Percentiles rank a stretch among this genome's conserved stretches.
phyloP scores from a whole-genome alignment of 768 basidiomycete species.

The Suillus plorans region DNA sequence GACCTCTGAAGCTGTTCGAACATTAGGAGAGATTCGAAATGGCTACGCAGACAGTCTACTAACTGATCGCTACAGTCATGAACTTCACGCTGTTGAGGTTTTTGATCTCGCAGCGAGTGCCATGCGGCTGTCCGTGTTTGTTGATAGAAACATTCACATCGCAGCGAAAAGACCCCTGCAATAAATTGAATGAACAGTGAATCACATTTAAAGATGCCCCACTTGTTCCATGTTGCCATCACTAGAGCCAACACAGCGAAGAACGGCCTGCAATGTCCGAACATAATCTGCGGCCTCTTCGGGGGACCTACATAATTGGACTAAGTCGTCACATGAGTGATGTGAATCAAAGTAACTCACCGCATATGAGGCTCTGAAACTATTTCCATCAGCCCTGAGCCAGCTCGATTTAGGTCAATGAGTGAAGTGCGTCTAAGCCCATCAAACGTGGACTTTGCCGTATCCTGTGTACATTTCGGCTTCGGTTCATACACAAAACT shows the following conservation, averaged over 20 bases:
- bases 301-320: conserved; percentile 49
- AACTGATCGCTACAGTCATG: conserved; percentile 84
- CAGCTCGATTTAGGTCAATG: conserved; percentile 91
- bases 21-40: background rate
- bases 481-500: background rate
- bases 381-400: conserved; percentile 90
- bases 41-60: conserved; percentile 20
- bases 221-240: conserved; percentile 99
- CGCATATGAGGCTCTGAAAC: conserved; percentile 92
- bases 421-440: conserved; percentile 48
- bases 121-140: conserved; percentile 54
- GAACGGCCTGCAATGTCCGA: conserved; percentile 71
- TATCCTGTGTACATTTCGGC: conserved; percentile 58
- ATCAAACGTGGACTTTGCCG: conserved; percentile 78
- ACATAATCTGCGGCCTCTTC: conserved; percentile 92
- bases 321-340: background rate
- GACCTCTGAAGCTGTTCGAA: conserved; percentile 74
- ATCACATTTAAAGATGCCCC: conserved; percentile 11
- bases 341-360: conserved; percentile 27
- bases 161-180: conserved; percentile 87
- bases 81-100: conserved; percentile 92
- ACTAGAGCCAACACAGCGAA: conserved; percentile 83
- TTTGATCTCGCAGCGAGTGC: conserved; percentile 94
- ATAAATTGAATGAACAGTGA: conserved; percentile 10
- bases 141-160: conserved; percentile 96